Evolutionary conservation across 495 filamentous ascomycete genomes (phyloP).

Genomic region (Trichoderma gamsii): DNA sequence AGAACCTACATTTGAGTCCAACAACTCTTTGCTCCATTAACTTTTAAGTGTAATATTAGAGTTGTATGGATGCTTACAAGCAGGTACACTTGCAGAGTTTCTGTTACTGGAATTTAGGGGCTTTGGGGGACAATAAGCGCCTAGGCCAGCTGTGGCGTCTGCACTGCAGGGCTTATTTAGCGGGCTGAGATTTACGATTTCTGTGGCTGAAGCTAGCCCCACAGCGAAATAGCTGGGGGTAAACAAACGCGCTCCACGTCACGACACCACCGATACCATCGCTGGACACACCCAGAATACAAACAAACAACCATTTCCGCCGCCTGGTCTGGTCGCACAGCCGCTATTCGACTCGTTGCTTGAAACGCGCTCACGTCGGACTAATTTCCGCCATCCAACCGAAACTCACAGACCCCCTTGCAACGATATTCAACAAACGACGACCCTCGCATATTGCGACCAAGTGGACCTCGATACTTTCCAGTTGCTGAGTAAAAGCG

Average conservation of each 20-base stretch:
- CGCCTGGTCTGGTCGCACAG: not conserved
- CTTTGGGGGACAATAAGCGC: too few species aligned
- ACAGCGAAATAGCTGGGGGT: not conserved
- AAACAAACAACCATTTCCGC: not conserved
- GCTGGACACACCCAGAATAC: too few species aligned
- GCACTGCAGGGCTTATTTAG: not conserved
- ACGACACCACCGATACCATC: not conserved
- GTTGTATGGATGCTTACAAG: too few species aligned
- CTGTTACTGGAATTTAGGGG: too few species aligned
- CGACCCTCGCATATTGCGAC: not conserved
- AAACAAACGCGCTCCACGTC: constrained; percentile 14
- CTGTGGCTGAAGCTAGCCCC: not conserved
- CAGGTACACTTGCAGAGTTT: too few species aligned
- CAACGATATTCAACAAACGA: not conserved
- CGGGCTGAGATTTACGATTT: not conserved
- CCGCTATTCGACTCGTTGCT: not conserved
- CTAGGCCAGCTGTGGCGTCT: not conserved
- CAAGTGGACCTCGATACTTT: not conserved
- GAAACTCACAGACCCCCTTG: not conserved
- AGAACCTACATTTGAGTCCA: not conserved
- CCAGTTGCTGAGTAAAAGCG: not conserved
- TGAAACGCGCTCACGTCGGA: not conserved
- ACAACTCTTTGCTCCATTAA: too few species aligned
- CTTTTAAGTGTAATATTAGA: too few species aligned
- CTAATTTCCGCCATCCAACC: not conserved